phyloP scores from a whole-genome alignment of 495 filamentous ascomycete species.

The Neurospora sublineolata region DNA sequence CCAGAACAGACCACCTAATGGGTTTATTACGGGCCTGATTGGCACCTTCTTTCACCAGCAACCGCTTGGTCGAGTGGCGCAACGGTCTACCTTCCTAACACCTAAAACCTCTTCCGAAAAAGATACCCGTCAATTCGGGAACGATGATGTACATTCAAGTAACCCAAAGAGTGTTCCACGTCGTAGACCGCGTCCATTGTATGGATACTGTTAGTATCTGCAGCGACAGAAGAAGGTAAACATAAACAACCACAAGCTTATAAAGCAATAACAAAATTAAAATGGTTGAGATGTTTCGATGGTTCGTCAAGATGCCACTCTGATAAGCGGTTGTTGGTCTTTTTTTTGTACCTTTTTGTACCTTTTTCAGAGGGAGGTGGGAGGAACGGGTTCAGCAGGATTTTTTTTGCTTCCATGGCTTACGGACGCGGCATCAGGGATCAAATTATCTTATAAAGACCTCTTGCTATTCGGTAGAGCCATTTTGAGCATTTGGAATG shows the following conservation, averaged over 20 bases:
- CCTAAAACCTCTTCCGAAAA: neutral
- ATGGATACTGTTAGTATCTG: neutral
- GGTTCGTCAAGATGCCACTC: neutral
- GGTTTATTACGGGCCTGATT: neutral
- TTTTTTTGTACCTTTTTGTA: neutral
- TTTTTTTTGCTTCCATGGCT: neutral
- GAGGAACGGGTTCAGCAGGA: neutral
- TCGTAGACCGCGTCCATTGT: neutral
- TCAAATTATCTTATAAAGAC: neutral
- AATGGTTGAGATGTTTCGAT: neutral
- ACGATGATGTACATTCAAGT: neutral
- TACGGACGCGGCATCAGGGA: neutral
- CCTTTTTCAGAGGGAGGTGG: neutral
- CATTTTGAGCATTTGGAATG: neutral
- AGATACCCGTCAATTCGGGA: neutral
- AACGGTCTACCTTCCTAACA: neutral
- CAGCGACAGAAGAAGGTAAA: neutral
- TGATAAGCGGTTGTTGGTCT: neutral
- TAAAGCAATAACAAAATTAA: neutral
- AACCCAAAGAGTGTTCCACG: neutral
- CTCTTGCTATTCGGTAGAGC: neutral
- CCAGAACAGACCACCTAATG: neutral
- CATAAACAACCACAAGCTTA: neutral
- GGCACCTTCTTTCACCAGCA: neutral
- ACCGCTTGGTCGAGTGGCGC: neutral